Base-by-base conservation (phyloP, 75 land plant genomes). In the Cunninghamia lanceolata region DNA sequence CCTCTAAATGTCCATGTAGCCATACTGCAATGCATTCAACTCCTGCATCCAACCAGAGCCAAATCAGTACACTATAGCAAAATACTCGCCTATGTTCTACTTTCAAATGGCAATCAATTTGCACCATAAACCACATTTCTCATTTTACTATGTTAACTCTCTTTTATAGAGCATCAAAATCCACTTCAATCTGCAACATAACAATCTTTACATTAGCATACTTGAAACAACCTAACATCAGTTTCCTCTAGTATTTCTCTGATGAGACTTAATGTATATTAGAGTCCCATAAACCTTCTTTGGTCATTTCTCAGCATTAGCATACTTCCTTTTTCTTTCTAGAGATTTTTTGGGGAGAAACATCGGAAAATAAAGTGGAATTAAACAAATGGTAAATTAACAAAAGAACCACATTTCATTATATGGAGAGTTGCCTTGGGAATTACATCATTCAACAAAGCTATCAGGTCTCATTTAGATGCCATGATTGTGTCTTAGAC, bases 11-110 rank as follows among this genome's bases (percentile, higher is more conserved):
- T 28, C 86, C 59, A 84, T 47, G 42, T 35, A 87, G 59, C 88
- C 88, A 87, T 56, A n/a, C 86, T 28, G 87, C 86, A 45, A 85
- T 43, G n/a, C 70, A 38, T 84, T 87, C 85, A 74, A 76, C 46
- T 40, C 85, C 85, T 85, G 85, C 78, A 84, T 42, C 39, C 42
- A 84, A 53, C 14, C 42, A 43, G 46, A 43, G 46, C 14, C 30
- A 79, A 79, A 53, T 84, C 70, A 84, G 70, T 9, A 59, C 11
- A 53, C 0, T 32, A 59, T 84, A 59, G 25, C 35, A 84, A 53
- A 11, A 19, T 19, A 84, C 59, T 7, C 3, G 28, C 71, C 38
- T 84, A 36, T n/a, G 16, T 42, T 32, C 38, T 16, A 45, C 30
- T 39, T 45, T 46, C 52, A 83, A 9, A 43, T 43, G 32, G 30